Conservation (phyloP, 805 yeast species). For the Nakazawaea ishiwadae region DNA sequence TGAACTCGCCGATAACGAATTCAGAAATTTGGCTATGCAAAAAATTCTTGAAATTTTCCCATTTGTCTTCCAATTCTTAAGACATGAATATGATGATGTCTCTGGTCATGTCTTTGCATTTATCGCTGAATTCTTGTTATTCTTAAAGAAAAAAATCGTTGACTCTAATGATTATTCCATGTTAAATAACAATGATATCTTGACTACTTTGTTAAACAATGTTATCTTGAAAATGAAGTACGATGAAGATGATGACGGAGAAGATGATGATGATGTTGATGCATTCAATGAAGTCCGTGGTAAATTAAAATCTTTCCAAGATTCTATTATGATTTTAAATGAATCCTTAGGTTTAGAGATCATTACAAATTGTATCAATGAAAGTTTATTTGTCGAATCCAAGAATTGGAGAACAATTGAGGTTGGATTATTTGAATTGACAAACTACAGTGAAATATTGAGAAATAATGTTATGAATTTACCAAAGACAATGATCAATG, state of each 20-base stretch:
- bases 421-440: constrained; percentile 79
- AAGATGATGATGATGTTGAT: constrained; percentile 67
- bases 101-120: constrained; percentile 80
- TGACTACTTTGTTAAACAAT: constrained; percentile 61
- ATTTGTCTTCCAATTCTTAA: constrained; percentile 60
- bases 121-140: constrained; percentile 65
- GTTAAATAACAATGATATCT: constrained; percentile 38
- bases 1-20: constrained; percentile 33
- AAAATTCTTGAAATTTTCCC: constrained; percentile 68
- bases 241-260: constrained; percentile 56
- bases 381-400: constrained; percentile 24
- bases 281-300: constrained; percentile 78
- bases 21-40: constrained; percentile 30
- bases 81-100: constrained; percentile 86
- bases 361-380: constrained; percentile 43
- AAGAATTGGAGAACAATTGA: constrained; percentile 79
- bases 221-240: constrained; percentile 74
- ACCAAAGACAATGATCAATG: constrained; percentile 59
- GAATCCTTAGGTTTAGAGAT: constrained; percentile 31
- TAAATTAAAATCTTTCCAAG: constrained; percentile 76
- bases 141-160: constrained; percentile 53
- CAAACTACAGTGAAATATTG: constrained; percentile 72
- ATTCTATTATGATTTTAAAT: constrained; percentile 55
- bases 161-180: constrained; percentile 26
- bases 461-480: constrained; percentile 72